Evolutionary conservation across 2,329 filamentous ascomycete genomes (phyloP).

Genomic region (Elsinoe australis): DNA sequence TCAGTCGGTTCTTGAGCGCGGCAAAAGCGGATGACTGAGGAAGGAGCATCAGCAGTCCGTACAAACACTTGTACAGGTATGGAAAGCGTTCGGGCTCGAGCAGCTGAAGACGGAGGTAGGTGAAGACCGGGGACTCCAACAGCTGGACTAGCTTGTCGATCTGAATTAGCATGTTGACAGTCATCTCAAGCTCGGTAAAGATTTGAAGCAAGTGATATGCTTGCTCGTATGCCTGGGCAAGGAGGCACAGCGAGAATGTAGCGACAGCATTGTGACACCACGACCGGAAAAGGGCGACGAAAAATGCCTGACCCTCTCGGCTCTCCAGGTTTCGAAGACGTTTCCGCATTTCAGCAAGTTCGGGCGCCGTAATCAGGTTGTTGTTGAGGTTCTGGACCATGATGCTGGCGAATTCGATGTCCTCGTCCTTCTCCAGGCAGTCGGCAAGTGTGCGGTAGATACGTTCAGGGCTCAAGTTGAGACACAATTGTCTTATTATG

Average conservation of each 20-base stretch:
- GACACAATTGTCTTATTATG: constrained; percentile 90
- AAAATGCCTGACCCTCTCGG: constrained; percentile 89
- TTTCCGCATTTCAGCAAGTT: constrained; percentile 84
- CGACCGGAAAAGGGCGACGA: constrained; percentile 85
- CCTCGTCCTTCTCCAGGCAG: constrained; percentile 94
- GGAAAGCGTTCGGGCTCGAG: constrained; percentile 93
- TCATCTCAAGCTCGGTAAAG: constrained; percentile 97
- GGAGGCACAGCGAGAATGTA: constrained; percentile 88
- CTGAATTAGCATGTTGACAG: constrained; percentile 95
- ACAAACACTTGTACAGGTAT: constrained; percentile 83
- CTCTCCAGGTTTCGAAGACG: constrained; percentile 83
- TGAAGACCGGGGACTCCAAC: constrained; percentile 94
- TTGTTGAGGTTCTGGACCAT: constrained; percentile 99
- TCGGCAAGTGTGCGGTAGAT: constrained; percentile 95
- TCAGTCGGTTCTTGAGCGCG: constrained; percentile 89
- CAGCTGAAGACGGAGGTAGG: constrained; percentile 88
- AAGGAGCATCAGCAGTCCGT: constrained; percentile 94
- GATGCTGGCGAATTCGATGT: constrained; percentile 96
- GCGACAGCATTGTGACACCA: constrained; percentile 99
- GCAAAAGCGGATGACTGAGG: constrained; percentile 96
- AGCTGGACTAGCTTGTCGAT: constrained; percentile 97
- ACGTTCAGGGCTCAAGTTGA: constrained; percentile 84
- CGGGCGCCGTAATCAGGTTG: constrained; percentile 94
- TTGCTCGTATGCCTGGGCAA: constrained; percentile 96
- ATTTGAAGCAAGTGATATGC: constrained; percentile 94